These are phyloP conservation scores for Mimosa bimucronata DNA, from an alignment of 306 rosid species.

Conservation along the genomic window DNA sequence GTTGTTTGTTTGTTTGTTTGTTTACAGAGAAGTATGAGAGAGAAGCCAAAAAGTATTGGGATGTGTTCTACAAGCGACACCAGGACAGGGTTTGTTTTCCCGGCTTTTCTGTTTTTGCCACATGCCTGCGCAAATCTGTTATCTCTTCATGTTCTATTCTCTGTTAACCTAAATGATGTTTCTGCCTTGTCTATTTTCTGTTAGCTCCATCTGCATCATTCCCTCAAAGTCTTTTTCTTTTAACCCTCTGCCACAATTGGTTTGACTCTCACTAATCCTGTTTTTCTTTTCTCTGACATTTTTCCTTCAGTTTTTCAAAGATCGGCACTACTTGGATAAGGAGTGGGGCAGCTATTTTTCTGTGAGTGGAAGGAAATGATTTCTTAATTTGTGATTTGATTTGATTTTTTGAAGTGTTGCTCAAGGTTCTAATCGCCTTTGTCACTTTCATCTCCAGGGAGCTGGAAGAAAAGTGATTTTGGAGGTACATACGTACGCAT, in stretches of 20 bases:
- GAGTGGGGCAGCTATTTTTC: slow-evolving; percentile 91
- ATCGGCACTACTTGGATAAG: slow-evolving; percentile 91
- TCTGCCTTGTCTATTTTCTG: slow-evolving; percentile 14
- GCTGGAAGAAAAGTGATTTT: slow-evolving; percentile 67
- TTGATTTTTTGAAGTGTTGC: slow-evolving; percentile 3
- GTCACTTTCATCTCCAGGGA: slow-evolving; percentile 54
- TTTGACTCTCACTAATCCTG: slow-evolving; percentile 23
- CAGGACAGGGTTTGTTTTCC: slow-evolving; percentile 67
- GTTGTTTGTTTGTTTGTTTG: neutral
- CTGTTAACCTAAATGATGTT: slow-evolving; percentile 23
- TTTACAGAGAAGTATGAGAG: slow-evolving; percentile 80
- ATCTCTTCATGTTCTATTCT: neutral
- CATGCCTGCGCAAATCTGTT: neutral
- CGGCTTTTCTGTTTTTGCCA: neutral
- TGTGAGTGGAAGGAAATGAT: slow-evolving; percentile 54
- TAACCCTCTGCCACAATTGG: slow-evolving; percentile 25
- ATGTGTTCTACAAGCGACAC: slow-evolving; percentile 87
- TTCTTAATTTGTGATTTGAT: slow-evolving; percentile 15
- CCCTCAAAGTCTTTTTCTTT: no score
- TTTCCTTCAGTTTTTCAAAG: slow-evolving; percentile 76
- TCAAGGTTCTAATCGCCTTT: slow-evolving; percentile 5
- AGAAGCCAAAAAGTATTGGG: slow-evolving; percentile 95
- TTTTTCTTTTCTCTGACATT: slow-evolving; percentile 17
- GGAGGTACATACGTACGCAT: slow-evolving; percentile 58
- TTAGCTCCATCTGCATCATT: slow-evolving; percentile 13